Evolutionary conservation across 108 stramenopile species (phyloP).

Genomic region (Fistulifera pelliculosa): DNA sequence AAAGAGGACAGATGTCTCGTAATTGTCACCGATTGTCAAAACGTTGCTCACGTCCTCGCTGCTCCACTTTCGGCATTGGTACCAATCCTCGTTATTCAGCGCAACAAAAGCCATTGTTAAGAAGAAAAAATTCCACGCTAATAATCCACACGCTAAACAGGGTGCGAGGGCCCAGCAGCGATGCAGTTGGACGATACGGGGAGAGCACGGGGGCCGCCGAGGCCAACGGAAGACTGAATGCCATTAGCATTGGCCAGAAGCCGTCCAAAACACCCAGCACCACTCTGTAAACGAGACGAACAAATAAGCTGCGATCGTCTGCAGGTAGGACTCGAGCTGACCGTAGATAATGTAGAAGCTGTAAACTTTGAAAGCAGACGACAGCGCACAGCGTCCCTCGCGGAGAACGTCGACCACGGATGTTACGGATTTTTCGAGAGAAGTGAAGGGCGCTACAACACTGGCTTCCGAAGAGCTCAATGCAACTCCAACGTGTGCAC

Average conservation of each 20-base stretch:
- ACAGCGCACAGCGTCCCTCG: conserved; percentile 58
- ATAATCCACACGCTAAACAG: conserved; percentile 37
- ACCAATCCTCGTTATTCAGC: conserved; percentile 50
- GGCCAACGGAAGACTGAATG: conserved; percentile 47
- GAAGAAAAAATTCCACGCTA: conserved; percentile 46
- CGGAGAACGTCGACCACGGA: conserved; percentile 51
- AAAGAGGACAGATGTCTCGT: conserved; percentile 42
- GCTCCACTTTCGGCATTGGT: conserved; percentile 51
- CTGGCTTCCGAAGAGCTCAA: conserved; percentile 60
- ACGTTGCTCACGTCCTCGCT: conserved; percentile 29
- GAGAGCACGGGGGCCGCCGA: conserved; percentile 35
- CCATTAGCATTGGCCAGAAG: conserved; percentile 44
- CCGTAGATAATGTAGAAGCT: conserved; percentile 72
- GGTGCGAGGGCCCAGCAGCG: conserved; percentile 48
- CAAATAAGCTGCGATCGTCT: conserved; percentile 45
- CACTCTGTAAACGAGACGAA: conserved; percentile 45
- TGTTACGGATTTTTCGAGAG: conserved; percentile 44
- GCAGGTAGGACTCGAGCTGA: conserved; percentile 47
- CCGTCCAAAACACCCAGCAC: conserved; percentile 59
- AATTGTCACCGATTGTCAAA: conserved; percentile 43
- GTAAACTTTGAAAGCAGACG: conserved; percentile 48
- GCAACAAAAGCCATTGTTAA: conserved; percentile 26
- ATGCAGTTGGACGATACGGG: conserved; percentile 51
- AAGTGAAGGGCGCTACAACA: conserved; percentile 60
- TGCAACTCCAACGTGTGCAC: conserved; percentile 61